These are phyloP conservation scores for Metschnikowia kunwiensis DNA, from an alignment of 805 yeast genomes.

Conservation along the genomic window DNA sequence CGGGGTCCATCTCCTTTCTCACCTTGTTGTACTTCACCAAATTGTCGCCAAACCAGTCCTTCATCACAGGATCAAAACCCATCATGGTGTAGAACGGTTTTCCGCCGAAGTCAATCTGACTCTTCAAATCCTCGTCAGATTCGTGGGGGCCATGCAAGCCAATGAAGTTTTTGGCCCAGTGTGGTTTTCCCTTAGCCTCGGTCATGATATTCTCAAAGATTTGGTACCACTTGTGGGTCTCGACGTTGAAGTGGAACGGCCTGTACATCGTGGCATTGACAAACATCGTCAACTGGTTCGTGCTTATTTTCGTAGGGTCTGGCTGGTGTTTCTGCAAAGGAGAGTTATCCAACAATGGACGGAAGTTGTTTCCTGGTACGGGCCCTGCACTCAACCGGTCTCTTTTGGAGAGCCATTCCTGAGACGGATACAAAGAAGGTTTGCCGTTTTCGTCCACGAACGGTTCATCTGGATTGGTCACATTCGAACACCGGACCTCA, in stretches of 20 bases:
- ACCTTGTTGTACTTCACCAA: conserved; percentile 57
- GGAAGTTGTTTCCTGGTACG: conserved; percentile 74
- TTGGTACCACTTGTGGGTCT: conserved; percentile 75
- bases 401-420: conserved; percentile 52
- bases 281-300: conserved; percentile 78
- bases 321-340: conserved; percentile 49
- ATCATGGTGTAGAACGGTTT: conserved; percentile 66
- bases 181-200: conserved; percentile 88
- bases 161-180: conserved; percentile 95
- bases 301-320: conserved; percentile 48
- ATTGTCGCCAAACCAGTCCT: conserved; percentile 78
- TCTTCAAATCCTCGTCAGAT: conserved; percentile 35
- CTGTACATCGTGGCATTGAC: conserved; percentile 94
- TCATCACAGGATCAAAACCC: conserved; percentile 68
- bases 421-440: conserved; percentile 39
- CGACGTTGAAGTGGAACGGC: conserved; percentile 78
- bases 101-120: conserved; percentile 40
- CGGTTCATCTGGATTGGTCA: conserved; percentile 49
- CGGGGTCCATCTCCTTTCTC: conserved; percentile 72
- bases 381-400: conserved; percentile 65
- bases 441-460: conserved; percentile 33
- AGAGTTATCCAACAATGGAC: conserved; percentile 80
- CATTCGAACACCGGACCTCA: conserved; percentile 90
- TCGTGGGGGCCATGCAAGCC: conserved; percentile 48
- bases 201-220: conserved; percentile 76